Conservation (phyloP, 768 basidiomycete genomes). For the Coprinellus micaceus region DNA sequence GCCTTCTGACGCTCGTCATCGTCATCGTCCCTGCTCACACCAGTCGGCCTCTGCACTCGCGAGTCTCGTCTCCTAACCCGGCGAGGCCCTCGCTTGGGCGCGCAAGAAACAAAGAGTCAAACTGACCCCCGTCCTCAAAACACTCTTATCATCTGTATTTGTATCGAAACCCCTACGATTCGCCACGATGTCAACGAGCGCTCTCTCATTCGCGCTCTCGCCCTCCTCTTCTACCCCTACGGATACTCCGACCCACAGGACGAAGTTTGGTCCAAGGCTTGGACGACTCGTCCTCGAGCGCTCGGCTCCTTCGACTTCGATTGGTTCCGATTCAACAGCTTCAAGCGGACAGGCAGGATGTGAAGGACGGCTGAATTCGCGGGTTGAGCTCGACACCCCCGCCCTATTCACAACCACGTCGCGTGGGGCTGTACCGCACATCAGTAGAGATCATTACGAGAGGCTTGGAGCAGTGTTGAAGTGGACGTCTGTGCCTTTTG, state of each 20-base stretch:
- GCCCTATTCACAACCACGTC: slow-evolving; percentile 60
- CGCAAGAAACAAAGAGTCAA: no score
- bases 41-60: no score
- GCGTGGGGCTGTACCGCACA: slow-evolving; percentile 71
- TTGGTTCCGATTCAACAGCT: no score
- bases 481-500: slow-evolving; percentile 73
- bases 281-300: slow-evolving; percentile 26
- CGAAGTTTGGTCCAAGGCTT: slow-evolving; percentile 32
- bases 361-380: slow-evolving; percentile 7
- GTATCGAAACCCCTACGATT: no score
- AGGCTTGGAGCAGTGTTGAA: slow-evolving; percentile 38
- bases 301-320: no score
- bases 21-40: no score
- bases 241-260: slow-evolving; percentile 1
- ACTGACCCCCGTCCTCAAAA: no score
- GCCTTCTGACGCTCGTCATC: no score
- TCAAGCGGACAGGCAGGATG: slow-evolving; percentile 12
- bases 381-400: slow-evolving; percentile 53
- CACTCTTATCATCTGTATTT: no score
- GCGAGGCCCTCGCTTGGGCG: no score
- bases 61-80: no score
- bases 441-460: slow-evolving; percentile 59
- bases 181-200: slow-evolving; percentile 7
- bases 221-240: slow-evolving; percentile 14
- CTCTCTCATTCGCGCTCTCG: background rate